Conservation (phyloP, 75 land plant species). For the Pinus taeda region DNA sequence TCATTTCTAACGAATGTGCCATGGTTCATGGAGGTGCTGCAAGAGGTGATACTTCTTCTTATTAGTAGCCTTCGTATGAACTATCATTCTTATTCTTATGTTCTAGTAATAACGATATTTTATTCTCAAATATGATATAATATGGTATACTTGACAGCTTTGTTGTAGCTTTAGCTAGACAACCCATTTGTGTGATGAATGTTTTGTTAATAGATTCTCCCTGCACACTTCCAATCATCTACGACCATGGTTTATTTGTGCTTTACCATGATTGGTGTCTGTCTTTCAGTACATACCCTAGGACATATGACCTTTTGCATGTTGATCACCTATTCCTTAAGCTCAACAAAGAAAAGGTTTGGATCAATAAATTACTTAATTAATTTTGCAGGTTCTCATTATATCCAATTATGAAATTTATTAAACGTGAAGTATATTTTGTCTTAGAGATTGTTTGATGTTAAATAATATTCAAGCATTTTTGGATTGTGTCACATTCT, state of each 20-base stretch:
- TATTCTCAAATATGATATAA: constrained; percentile 3
- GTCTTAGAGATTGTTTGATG: not conserved
- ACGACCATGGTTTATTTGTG: constrained; percentile 77
- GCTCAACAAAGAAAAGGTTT: constrained; percentile 56
- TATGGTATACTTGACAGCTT: constrained; percentile 42
- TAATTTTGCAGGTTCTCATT: not conserved
- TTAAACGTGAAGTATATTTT: not conserved
- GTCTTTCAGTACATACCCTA: constrained; percentile 79
- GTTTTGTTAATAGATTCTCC: constrained; percentile 82
- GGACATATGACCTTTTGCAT: constrained; percentile 83
- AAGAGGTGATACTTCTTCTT: too few species aligned
- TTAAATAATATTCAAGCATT: not conserved
- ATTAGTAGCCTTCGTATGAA: not conserved
- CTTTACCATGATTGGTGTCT: constrained; percentile 92
- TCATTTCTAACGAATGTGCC: too few species aligned
- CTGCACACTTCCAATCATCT: constrained; percentile 73
- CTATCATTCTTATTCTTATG: constrained; percentile 1
- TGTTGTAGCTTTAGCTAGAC: constrained; percentile 65
- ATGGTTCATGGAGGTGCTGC: too few species aligned
- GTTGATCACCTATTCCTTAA: constrained; percentile 80
- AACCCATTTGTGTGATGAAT: constrained; percentile 85
- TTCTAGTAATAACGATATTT: not conserved
- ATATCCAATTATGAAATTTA: not conserved
- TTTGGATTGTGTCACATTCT: not conserved
- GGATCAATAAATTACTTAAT: not conserved